Evolutionary conservation across 805 yeast species (phyloP).

Genomic region (Kazachstania martiniae): DNA sequence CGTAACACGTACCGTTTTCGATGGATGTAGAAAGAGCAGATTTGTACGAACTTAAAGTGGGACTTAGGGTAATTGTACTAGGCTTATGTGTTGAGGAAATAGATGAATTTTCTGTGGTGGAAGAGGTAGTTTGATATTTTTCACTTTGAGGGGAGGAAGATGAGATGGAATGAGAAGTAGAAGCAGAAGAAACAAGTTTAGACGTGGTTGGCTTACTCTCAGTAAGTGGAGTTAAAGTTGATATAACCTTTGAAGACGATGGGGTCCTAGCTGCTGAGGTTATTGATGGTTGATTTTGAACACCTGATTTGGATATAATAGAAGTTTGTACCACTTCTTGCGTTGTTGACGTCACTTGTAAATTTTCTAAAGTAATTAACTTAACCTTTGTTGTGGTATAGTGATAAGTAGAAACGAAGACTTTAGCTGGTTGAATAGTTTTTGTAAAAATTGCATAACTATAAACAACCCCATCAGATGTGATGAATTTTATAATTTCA

Average conservation of each 20-base stretch:
- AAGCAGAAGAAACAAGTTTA: too few species aligned
- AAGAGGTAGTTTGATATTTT: conserved; percentile 1
- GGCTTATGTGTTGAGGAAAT: neutral
- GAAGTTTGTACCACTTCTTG: conserved; percentile 20
- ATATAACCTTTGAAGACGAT: too few species aligned
- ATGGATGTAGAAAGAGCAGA: conserved; percentile 7
- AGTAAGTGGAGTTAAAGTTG: too few species aligned
- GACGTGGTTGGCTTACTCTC: too few species aligned
- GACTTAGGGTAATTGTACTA: conserved; percentile 1
- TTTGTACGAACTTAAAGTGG: conserved; percentile 1
- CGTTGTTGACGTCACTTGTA: conserved; percentile 20
- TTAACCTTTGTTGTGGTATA: conserved; percentile 26
- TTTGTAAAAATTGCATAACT: conserved; percentile 27
- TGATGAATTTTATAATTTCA: conserved; percentile 17
- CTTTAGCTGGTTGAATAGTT: conserved; percentile 26
- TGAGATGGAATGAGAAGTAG: too few species aligned
- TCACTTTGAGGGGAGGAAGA: too few species aligned
- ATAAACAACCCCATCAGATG: conserved; percentile 29
- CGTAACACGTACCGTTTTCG: conserved; percentile 16
- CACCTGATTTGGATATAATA: conserved; percentile 4
- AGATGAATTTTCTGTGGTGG: too few species aligned
- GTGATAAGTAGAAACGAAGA: conserved; percentile 23
- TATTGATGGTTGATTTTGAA: neutral
- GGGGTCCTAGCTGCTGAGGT: too few species aligned
- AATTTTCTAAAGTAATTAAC: conserved; percentile 20